Conservation (phyloP, 805 yeast genomes). For the Lipomyces yamanashiensis region DNA sequence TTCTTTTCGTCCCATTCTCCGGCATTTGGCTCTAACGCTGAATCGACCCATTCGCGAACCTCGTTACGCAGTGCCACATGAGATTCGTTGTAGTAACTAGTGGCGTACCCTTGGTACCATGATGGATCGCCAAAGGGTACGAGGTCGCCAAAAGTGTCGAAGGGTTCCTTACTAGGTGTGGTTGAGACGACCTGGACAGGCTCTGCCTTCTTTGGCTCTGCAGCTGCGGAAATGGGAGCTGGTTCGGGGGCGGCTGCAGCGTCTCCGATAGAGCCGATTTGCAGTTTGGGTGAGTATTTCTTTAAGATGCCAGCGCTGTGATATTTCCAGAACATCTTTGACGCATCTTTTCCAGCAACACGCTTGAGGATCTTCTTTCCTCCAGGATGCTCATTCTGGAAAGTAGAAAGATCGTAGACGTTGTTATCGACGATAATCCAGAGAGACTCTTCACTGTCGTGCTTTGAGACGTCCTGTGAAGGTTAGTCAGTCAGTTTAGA, state of each 20-base stretch:
- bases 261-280: conserved; percentile 36
- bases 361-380: conserved; percentile 74
- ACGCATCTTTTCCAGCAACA: conserved; percentile 75
- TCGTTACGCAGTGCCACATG: conserved; percentile 49
- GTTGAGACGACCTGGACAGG: conserved; percentile 13
- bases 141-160: conserved; percentile 40
- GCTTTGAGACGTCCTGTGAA: conserved; percentile 63
- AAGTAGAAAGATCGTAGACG: conserved; percentile 71
- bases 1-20: conserved; percentile 52
- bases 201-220: conserved; percentile 13
- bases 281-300: conserved; percentile 38
- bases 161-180: conserved; percentile 9
- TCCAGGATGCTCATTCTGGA: conserved; percentile 80
- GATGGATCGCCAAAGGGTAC: conserved; percentile 50
- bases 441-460: conserved; percentile 73
- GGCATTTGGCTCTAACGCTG: conserved; percentile 47
- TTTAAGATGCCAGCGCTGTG: conserved; percentile 47
- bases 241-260: conserved; percentile 17
- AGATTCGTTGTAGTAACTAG: conserved; percentile 49
- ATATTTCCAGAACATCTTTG: conserved; percentile 63
- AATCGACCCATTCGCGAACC: conserved; percentile 49
- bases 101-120: conserved; percentile 49
- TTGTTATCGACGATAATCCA: conserved; percentile 86
- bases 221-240: conserved; percentile 7
- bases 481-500: not conserved